These are phyloP conservation scores for Hypoxylon sp. DNA, from an alignment of 2,329 filamentous ascomycete genomes.

Conservation along the genomic window DNA sequence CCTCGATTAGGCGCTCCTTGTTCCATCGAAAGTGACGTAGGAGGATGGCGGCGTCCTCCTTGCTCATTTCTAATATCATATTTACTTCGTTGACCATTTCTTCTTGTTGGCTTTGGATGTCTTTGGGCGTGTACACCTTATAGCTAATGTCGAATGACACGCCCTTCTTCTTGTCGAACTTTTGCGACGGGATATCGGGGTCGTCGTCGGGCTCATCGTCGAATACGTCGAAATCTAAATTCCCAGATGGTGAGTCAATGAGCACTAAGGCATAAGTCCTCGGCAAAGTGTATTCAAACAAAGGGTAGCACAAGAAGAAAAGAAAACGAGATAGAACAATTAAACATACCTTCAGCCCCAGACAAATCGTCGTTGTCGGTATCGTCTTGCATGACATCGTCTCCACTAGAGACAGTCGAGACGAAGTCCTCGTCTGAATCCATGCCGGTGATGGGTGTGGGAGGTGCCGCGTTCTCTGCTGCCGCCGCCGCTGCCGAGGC, in stretches of 20 bases:
- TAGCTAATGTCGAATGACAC: constrained; percentile 87
- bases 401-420: constrained; percentile 84
- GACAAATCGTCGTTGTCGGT: constrained; percentile 80
- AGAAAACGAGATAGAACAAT: constrained; percentile 1
- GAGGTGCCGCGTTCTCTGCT: constrained; percentile 64
- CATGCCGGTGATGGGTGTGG: constrained; percentile 78
- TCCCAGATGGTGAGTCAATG: constrained; percentile 11
- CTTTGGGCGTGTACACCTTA: constrained; percentile 82
- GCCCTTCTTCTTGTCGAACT: constrained; percentile 78
- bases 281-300: constrained; percentile 11
- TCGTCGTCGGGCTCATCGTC: constrained; percentile 70
- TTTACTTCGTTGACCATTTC: constrained; percentile 91
- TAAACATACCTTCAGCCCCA: constrained; percentile 64
- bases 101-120: constrained; percentile 89
- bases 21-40: constrained; percentile 95
- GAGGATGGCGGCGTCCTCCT: constrained; percentile 91
- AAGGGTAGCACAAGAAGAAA: background rate
- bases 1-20: constrained; percentile 92
- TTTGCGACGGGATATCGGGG: constrained; percentile 68
- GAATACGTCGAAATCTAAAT: constrained; percentile 72
- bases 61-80: constrained; percentile 88
- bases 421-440: constrained; percentile 97
- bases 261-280: background rate
- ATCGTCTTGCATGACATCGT: constrained; percentile 81
- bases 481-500: constrained; percentile 62